Conservation (phyloP, 1,284 basidiomycete species). For the Ceratobasidium sp. region DNA sequence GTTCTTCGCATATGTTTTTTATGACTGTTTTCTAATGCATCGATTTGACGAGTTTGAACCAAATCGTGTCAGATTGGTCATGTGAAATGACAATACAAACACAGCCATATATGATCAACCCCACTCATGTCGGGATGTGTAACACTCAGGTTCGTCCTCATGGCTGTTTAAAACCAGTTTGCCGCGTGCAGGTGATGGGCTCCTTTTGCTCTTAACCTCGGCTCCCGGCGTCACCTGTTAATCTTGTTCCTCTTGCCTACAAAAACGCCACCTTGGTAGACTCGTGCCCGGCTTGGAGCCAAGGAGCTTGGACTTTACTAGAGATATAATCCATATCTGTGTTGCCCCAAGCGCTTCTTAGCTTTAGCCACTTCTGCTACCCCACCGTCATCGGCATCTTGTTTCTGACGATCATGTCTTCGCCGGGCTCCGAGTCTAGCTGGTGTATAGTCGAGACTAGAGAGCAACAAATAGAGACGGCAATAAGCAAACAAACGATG, state of each 20-base stretch:
- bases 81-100: neutral
- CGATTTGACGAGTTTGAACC: neutral
- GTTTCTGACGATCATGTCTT: conserved; percentile 31
- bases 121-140: too few species aligned
- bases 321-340: neutral
- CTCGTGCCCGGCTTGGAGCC: neutral
- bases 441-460: conserved; percentile 10
- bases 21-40: neutral
- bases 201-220: neutral
- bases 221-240: neutral
- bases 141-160: conserved; percentile 4
- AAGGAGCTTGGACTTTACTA: neutral
- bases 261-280: neutral
- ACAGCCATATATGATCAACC: neutral
- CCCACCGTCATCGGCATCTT: neutral
- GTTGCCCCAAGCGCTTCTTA: conserved; percentile 6
- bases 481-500: neutral
- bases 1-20: neutral
- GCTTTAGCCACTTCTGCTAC: conserved; percentile 25
- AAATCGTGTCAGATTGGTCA: neutral
- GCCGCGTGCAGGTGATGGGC: neutral
- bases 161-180: conserved; percentile 24
- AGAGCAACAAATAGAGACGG: conserved; percentile 6
- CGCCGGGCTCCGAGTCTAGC: conserved; percentile 20
- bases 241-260: neutral